Conservation (phyloP, 768 basidiomycete species). For the Galerina marginata region DNA sequence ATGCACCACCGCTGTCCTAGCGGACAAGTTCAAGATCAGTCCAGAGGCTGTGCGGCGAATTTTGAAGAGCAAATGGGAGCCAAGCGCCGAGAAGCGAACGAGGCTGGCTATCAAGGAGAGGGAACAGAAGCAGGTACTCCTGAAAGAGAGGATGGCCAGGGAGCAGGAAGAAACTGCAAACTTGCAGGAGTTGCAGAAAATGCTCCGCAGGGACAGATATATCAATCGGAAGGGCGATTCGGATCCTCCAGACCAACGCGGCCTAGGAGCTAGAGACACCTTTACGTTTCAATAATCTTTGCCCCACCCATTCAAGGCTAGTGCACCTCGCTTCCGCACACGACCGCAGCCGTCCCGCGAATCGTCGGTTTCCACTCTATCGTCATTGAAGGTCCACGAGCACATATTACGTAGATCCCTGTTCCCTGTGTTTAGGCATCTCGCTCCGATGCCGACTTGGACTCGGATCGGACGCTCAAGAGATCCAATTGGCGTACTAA, state of each 20-base stretch:
- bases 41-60: slow-evolving; percentile 84
- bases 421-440: slow-evolving; percentile 15
- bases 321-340: slow-evolving; percentile 21
- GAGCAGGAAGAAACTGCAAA: slow-evolving; percentile 36
- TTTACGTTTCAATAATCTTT: slow-evolving; percentile 46
- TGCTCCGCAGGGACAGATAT: slow-evolving; percentile 20
- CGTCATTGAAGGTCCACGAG: slow-evolving; percentile 10
- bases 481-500: slow-evolving; percentile 1
- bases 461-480: not conserved
- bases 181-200: slow-evolving; percentile 17
- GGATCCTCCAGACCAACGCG: slow-evolving; percentile 19
- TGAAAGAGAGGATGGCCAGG: slow-evolving; percentile 43
- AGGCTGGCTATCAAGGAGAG: slow-evolving; percentile 58
- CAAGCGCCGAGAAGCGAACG: slow-evolving; percentile 56
- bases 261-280: slow-evolving; percentile 36
- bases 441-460: slow-evolving; percentile 1
- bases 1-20: slow-evolving; percentile 72
- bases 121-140: slow-evolving; percentile 43
- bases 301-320: slow-evolving; percentile 1
- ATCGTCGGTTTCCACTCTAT: slow-evolving; percentile 14
- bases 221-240: slow-evolving; percentile 17
- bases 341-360: slow-evolving; percentile 19
- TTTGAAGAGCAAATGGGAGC: slow-evolving; percentile 75
- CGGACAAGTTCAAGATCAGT: slow-evolving; percentile 78
- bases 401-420: slow-evolving; percentile 26